Evolutionary conservation across 441 rosid species (phyloP).

Genomic region (Gossypium aridum): DNA sequence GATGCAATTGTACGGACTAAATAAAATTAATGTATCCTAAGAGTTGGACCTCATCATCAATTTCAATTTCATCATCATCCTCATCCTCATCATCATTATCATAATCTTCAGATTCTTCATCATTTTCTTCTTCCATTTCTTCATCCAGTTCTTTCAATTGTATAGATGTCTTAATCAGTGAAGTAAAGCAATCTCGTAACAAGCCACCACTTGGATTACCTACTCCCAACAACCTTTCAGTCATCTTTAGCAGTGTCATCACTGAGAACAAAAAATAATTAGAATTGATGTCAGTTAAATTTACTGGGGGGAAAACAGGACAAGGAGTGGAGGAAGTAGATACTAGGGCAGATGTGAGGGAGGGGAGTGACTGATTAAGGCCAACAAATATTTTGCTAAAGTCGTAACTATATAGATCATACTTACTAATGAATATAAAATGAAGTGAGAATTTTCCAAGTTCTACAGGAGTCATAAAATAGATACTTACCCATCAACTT

Average conservation of each 20-base stretch:
- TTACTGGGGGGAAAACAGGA: background rate
- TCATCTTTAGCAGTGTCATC: conserved; percentile 53
- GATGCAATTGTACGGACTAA: conserved; percentile 5
- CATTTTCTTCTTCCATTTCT: conserved; percentile 47
- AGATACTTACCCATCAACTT: conserved; percentile 54
- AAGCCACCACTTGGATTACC: conserved; percentile 32
- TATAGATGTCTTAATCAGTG: conserved; percentile 53
- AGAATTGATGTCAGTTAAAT: background rate
- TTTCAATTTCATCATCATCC: conserved; percentile 31
- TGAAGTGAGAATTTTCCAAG: background rate
- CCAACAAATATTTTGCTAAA: background rate
- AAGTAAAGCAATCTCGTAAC: conserved; percentile 44
- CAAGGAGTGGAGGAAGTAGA: background rate
- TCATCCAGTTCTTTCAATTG: conserved; percentile 52
- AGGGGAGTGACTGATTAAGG: background rate
- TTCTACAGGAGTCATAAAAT: background rate
- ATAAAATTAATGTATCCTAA: background rate
- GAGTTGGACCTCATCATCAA: conserved; percentile 50
- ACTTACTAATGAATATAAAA: background rate
- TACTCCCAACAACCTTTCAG: conserved; percentile 50
- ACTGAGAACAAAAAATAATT: conserved; percentile 33
- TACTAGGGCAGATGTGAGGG: background rate
- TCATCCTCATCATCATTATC: conserved; percentile 22
- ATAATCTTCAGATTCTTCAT: conserved; percentile 43
- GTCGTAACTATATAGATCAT: background rate